Conservation (phyloP, 2,329 filamentous ascomycete species). For the Pyrenophora graminea region DNA sequence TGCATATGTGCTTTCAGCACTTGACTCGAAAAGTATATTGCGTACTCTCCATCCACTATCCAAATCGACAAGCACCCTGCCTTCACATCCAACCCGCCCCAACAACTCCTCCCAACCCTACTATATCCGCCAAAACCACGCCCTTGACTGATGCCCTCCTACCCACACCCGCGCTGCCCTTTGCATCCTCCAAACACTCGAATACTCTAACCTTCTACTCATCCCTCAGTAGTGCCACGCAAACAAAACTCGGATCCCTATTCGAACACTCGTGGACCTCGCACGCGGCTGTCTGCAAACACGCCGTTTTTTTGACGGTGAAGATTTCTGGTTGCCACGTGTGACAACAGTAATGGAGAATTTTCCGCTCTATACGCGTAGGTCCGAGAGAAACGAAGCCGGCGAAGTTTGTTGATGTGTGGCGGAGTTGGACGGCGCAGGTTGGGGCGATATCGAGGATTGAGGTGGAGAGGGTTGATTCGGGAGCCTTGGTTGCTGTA, state of each 20-base stretch:
- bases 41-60: too few species aligned
- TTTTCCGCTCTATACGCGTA: not conserved
- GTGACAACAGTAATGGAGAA: constrained; percentile 1
- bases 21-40: too few species aligned
- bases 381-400: constrained; percentile 5
- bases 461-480: too few species aligned
- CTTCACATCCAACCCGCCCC: too few species aligned
- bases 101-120: not conserved
- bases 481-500: too few species aligned
- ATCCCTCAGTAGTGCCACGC: not conserved
- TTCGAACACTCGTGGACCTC: not conserved
- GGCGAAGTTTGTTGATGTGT: not conserved
- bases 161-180: not conserved
- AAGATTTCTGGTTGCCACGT: not conserved
- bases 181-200: not conserved
- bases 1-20: too few species aligned
- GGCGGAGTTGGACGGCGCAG: not conserved
- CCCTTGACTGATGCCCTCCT: too few species aligned
- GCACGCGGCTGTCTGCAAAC: not conserved
- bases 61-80: too few species aligned
- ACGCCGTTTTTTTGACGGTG: not conserved
- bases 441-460: not conserved
- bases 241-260: not conserved
- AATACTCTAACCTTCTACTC: not conserved
- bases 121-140: not conserved